A percentile compares a stretch with the other conserved stretches of the same genome.
Conservation (phyloP, 2,329 filamentous ascomycete genomes). For the Fusarium clavum region DNA sequence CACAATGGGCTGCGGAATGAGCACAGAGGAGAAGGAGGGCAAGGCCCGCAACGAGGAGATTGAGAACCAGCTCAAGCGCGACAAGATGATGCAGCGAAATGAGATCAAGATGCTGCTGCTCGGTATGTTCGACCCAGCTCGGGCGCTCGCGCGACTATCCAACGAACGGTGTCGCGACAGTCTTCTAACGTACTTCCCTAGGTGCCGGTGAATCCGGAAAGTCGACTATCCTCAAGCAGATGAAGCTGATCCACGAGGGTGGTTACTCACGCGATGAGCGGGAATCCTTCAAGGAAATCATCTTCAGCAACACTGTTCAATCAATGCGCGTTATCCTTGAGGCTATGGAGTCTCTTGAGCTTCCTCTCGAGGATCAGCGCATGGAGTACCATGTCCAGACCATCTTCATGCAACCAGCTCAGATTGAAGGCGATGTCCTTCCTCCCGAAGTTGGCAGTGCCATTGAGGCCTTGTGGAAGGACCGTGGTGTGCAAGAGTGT, state of each 20-base stretch:
- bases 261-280: slow-evolving; percentile 93
- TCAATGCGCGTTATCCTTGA: slow-evolving; percentile 77
- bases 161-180: background rate
- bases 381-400: slow-evolving; percentile 98
- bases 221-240: slow-evolving; percentile 97
- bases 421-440: slow-evolving; percentile 94
- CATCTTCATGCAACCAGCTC: slow-evolving; percentile 97
- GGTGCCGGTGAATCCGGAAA: slow-evolving; percentile 96
- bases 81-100: slow-evolving; percentile 98
- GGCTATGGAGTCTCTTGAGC: slow-evolving; percentile 75
- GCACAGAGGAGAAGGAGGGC: slow-evolving; percentile 99
- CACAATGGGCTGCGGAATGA: slow-evolving; percentile 99
- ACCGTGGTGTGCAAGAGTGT: slow-evolving; percentile 91
- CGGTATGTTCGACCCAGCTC: slow-evolving; percentile 65
- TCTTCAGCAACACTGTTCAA: slow-evolving; percentile 77
- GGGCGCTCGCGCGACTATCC: background rate
- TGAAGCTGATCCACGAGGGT: slow-evolving; percentile 99
- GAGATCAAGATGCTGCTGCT: slow-evolving; percentile 99
- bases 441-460: slow-evolving; percentile 95
- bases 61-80: slow-evolving; percentile 98
- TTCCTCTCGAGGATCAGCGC: slow-evolving; percentile 89
- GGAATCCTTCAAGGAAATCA: slow-evolving; percentile 77
- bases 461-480: slow-evolving; percentile 93
- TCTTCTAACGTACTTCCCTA: slow-evolving; percentile 55
- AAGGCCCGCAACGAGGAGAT: slow-evolving; percentile 99